Evolutionary conservation across 2,329 filamentous ascomycete species (phyloP).

Genomic region (Clonostachys rhizophaga): DNA sequence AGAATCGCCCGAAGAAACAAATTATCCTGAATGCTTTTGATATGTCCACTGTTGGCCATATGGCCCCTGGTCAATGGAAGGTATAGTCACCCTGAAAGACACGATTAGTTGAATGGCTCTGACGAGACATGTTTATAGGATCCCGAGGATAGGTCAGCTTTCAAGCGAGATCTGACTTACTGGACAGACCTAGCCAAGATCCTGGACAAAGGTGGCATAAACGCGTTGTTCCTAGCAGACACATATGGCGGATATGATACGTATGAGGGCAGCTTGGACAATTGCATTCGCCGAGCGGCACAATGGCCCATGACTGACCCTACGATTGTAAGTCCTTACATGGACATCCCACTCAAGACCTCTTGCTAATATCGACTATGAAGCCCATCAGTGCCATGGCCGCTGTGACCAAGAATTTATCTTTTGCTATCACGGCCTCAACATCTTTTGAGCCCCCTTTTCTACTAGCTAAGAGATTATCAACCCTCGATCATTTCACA

Average conservation of each 20-base stretch:
- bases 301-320: constrained; percentile 65
- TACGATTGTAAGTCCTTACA: constrained; percentile 23
- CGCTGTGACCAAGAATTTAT: constrained; percentile 58
- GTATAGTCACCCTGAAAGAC: constrained; percentile 18
- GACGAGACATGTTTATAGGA: constrained; percentile 31
- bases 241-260: constrained; percentile 62
- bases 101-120: background rate
- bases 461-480: constrained; percentile 56
- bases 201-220: constrained; percentile 57
- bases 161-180: constrained; percentile 55
- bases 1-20: constrained; percentile 31
- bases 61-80: constrained; percentile 66
- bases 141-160: constrained; percentile 54
- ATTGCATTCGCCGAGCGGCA: constrained; percentile 56
- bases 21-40: constrained; percentile 63
- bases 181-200: constrained; percentile 62
- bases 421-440: constrained; percentile 58
- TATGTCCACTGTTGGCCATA: constrained; percentile 60
- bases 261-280: constrained; percentile 53
- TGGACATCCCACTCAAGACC: background rate
- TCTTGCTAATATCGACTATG: background rate
- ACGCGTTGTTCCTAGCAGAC: constrained; percentile 61
- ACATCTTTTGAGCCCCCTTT: constrained; percentile 61
- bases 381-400: constrained; percentile 63
- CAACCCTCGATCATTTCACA: constrained; percentile 58